Base-by-base conservation (phyloP, 1,284 basidiomycete genomes). In the Marasmius sp. region DNA sequence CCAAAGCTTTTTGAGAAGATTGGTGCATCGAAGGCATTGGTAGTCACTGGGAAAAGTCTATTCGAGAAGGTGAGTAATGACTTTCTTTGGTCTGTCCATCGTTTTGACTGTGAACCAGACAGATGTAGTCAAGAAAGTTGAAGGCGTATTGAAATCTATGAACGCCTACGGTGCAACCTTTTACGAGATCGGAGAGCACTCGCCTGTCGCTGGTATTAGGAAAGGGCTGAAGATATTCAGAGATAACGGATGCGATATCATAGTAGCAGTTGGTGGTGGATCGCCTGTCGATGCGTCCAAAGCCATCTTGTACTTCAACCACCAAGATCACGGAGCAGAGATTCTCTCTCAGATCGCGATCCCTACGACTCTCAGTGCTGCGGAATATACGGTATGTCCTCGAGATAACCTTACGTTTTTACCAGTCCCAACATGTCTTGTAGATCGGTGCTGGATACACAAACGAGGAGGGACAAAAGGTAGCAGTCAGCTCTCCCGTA, bases 281-380 rank as follows among this genome's bases (percentile, higher is more conserved):
- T 92, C 89, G 1, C 91, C 92, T 14, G 80, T 93, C 61, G 92
- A 93, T 60, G 90, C 89, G 2, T 78, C 88, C 36, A 92, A 93
- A 69, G 85, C 85, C 0, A 88, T 92, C 43, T 72, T 88, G 12
- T 87, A 86, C 71, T 80, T 81, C 61, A 75, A 85, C 41, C 85
- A 87, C 64, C 74, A 88, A 67, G 82, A 86, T 63, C 74, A 66
- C 3, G 85, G 84, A 16, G 82, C 81, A 2, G 70, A 70, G 61
- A 79, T 67, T 68, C 78, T 75, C 59, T 80, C 68, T 38, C 84
- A 88, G 66, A 87, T 94, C 61, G 89, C 91, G 5, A 86, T 94
- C 57, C 92, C 92, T 0, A 94, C 92, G 1, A 93, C 92, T 6
- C 75, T 94, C 38, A 91, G 88, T 65, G 91, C 91, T 1, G 93